Evolutionary conservation across 1,139 yeast species (phyloP).

Genomic region (Taphrina pruni): DNA sequence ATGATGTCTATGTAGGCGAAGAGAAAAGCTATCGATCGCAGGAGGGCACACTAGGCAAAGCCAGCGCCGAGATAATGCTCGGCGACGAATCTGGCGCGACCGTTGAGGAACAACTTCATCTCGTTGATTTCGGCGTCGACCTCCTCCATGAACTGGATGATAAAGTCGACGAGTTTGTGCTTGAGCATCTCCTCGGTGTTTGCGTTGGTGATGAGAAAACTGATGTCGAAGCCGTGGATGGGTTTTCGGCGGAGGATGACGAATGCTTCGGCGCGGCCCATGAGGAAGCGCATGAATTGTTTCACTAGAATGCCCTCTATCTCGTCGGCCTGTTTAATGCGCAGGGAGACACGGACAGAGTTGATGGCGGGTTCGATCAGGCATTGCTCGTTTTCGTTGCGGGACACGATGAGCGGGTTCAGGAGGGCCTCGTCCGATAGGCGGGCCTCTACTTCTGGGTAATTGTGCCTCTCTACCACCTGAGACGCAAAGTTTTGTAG

Average conservation of each 20-base stretch:
- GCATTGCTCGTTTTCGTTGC: constrained; percentile 92
- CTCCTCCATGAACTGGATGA: constrained; percentile 96
- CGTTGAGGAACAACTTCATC: constrained; percentile 94
- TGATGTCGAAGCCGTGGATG: constrained; percentile 83
- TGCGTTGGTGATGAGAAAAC: constrained; percentile 88
- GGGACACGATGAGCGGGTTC: constrained; percentile 86
- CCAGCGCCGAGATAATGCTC: constrained; percentile 55
- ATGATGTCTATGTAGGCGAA: no score
- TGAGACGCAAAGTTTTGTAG: constrained; percentile 94
- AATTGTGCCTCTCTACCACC: constrained; percentile 92
- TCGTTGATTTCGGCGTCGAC: constrained; percentile 98
- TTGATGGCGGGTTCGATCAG: constrained; percentile 93
- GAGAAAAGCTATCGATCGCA: neutral
- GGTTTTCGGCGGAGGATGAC: constrained; percentile 91
- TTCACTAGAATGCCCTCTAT: constrained; percentile 93
- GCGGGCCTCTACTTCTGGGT: constrained; percentile 93
- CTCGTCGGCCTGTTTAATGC: constrained; percentile 96
- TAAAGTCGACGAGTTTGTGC: constrained; percentile 92
- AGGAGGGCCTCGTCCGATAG: constrained; percentile 79
- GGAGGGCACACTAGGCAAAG: constrained; percentile 7
- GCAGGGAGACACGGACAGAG: constrained; percentile 81
- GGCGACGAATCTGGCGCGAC: constrained; percentile 97
- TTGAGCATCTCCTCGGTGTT: constrained; percentile 97
- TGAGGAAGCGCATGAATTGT: constrained; percentile 88
- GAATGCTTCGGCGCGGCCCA: constrained; percentile 94